These are phyloP conservation scores for Sphagnurus paluster DNA, from an alignment of 1,284 basidiomycete genomes.

Conservation along the genomic window DNA sequence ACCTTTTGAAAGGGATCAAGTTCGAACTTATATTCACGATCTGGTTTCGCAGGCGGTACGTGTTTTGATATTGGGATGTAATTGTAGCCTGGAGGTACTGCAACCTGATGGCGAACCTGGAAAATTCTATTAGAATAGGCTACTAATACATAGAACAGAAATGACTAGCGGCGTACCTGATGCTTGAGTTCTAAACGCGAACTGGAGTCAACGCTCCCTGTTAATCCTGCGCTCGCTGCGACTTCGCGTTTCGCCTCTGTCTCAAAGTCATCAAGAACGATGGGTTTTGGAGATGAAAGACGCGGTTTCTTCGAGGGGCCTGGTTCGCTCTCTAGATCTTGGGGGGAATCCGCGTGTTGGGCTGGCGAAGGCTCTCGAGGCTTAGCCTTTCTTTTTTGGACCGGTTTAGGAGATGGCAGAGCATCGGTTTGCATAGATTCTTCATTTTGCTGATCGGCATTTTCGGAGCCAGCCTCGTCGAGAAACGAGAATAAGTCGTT, in stretches of 20 bases:
- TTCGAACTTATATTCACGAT: constrained; percentile 92
- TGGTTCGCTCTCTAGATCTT: constrained; percentile 25
- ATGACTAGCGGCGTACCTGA: constrained; percentile 51
- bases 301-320: constrained; percentile 51
- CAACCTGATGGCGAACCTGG: constrained; percentile 92
- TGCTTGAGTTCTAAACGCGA: constrained; percentile 75
- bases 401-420: constrained; percentile 2
- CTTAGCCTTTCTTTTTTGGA: constrained; percentile 37
- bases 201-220: constrained; percentile 65
- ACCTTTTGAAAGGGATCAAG: constrained; percentile 98
- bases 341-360: constrained; percentile 18
- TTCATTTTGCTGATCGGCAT: constrained; percentile 22
- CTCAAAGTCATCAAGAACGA: constrained; percentile 88
- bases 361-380: constrained; percentile 11
- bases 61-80: constrained; percentile 93
- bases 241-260: constrained; percentile 88
- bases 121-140: constrained; percentile 1
- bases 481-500: constrained; percentile 46
- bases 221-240: constrained; percentile 80
- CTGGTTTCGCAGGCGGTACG: constrained; percentile 89
- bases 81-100: constrained; percentile 89
- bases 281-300: constrained; percentile 58
- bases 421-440: constrained; percentile 22
- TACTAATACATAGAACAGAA: constrained; percentile 6
- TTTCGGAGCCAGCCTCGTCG: constrained; percentile 31